Evolutionary conservation across 306 rosid species (phyloP), one percentile per base, ranked within the genome.

Genomic region (Spatholobus suberectus): DNA sequence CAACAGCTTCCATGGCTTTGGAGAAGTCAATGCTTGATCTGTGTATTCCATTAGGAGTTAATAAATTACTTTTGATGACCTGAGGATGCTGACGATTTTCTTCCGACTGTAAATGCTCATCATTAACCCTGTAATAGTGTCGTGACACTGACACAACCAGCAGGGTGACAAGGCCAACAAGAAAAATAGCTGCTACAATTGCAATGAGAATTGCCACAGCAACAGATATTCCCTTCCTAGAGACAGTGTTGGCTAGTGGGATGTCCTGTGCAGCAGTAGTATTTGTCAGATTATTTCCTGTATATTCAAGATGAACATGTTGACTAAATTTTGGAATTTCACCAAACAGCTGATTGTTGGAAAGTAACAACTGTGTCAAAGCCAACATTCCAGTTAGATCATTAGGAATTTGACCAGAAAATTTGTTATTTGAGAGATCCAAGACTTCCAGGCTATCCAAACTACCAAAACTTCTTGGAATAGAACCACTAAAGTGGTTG

Each of bases 381-480:
- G 94, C 17, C 1, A 0, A 0, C 92, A 92, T 13, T 20, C 0
- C 0, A 12, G 73, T 35, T 1, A 96, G 83, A 81, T 57, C 63
- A 0, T 1, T 0, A 6, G 98, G 97, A 46, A 96, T 82, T 29
- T 2, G 0, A 21, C 98, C 99, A 11, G 89, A 79, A 82, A 96
- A 96, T 0, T 2, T 40, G 91, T 96, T 96, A 79, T 92, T 74
- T 32, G 99, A 94, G 71, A 96, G 96, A 80, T 96, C 99, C 93
- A 91, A 76, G 27, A 96, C 73, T 90, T 90, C 96, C 4, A 93
- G 84, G 62, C 0, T 70, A 32, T 0, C 0, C 57, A 95, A 89
- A 0, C 0, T 5, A 20, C n/a, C 4, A 7, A 96, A 88, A 67
- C 32, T 66, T 2, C 0, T 1, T 0, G 94, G 94, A 78, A 96